Conservation (phyloP, 2,329 filamentous ascomycete species). For the Rugonectria rugulosa region DNA sequence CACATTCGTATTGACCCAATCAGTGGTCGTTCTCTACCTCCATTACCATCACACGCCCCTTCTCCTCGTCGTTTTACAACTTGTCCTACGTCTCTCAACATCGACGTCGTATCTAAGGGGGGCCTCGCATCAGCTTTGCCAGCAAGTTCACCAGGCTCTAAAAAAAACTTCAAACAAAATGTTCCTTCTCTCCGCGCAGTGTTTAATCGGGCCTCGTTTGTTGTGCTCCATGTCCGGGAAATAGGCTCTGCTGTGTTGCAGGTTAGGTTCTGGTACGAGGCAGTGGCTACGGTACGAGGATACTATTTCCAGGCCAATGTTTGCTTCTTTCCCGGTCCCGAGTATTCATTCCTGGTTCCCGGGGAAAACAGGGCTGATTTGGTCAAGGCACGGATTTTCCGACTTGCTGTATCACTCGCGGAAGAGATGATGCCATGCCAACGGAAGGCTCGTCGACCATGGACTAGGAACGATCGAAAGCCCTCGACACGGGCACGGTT, state of each 20-base stretch:
- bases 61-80: constrained; percentile 30
- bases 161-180: background rate
- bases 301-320: constrained; percentile 28
- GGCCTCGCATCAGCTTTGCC: background rate
- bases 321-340: constrained; percentile 18
- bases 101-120: constrained; percentile 34
- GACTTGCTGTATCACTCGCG: background rate
- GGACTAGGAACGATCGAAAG: background rate
- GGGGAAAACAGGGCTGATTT: background rate
- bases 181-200: background rate
- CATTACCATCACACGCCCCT: background rate
- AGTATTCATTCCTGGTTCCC: background rate
- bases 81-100: constrained; percentile 37
- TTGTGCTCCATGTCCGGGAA: constrained; percentile 13
- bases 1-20: background rate
- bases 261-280: too few relatives aligned
- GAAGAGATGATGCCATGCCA: background rate
- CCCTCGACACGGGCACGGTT: constrained; percentile 27
- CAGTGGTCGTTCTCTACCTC: background rate
- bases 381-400: background rate
- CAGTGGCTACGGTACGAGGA: background rate
- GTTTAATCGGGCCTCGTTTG: background rate
- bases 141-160: background rate
- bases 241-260: constrained; percentile 21
- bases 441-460: background rate